phyloP scores from a whole-genome alignment of 192 early-diverging fungal genomes.

The Gaertneriomyces semiglobifer region DNA sequence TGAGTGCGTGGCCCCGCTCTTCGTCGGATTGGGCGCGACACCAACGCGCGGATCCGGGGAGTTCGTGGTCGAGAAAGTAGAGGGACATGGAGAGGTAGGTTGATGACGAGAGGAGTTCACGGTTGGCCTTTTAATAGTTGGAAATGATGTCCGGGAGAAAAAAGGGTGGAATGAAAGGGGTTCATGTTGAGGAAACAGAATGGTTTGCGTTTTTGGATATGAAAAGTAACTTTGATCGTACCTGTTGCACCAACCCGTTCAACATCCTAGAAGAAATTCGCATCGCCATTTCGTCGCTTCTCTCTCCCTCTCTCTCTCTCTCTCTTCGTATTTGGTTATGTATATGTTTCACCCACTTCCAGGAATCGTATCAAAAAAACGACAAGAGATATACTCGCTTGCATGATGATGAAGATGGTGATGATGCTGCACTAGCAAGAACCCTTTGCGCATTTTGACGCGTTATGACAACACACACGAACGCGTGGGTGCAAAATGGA shows the following conservation, averaged over 20 bases:
- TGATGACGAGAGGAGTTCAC: constrained; percentile 29
- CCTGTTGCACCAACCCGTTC: constrained; percentile 17
- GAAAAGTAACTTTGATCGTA: not conserved
- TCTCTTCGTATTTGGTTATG: too few relatives aligned
- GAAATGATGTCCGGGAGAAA: not conserved
- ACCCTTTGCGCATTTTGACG: too few relatives aligned
- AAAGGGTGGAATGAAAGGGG: not conserved
- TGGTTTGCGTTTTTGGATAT: not conserved
- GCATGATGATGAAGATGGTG: too few relatives aligned
- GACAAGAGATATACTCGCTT: too few relatives aligned
- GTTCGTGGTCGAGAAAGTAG: constrained; percentile 41
- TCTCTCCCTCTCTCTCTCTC: too few relatives aligned
- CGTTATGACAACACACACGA: too few relatives aligned
- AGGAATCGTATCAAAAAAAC: too few relatives aligned
- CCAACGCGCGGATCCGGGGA: constrained; percentile 39
- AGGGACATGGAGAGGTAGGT: constrained; percentile 41
- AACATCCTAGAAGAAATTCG: constrained; percentile 15
- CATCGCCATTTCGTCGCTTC: constrained; percentile 18
- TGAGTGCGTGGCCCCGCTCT: constrained; percentile 37
- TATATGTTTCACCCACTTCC: too few relatives aligned
- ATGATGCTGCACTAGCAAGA: too few relatives aligned
- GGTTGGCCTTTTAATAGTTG: constrained; percentile 24
- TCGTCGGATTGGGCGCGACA: constrained; percentile 40
- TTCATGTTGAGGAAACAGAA: not conserved
- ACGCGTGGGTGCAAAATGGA: too few relatives aligned